Percentiles rank a stretch among this genome's conserved stretches.
Evolutionary conservation across 2,329 filamentous ascomycete genomes (phyloP).

Genomic region (Xylariaceae sp.): DNA sequence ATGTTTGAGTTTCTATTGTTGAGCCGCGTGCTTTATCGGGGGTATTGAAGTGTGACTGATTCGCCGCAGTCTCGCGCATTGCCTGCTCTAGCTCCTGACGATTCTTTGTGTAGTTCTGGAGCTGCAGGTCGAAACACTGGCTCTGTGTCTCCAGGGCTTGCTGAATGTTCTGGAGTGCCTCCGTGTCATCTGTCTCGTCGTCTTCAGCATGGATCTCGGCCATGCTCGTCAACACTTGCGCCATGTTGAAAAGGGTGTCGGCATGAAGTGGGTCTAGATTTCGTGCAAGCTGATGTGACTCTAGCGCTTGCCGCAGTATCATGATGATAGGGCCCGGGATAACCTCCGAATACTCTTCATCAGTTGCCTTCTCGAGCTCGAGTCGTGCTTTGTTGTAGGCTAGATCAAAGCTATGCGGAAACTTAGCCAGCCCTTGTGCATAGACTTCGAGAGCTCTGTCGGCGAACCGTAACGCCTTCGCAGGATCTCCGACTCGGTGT

Average conservation of each 20-base stretch:
- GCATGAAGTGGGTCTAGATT: conserved; percentile 58
- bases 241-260: conserved; percentile 68
- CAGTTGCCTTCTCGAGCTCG: conserved; percentile 66
- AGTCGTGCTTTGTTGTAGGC: conserved; percentile 74
- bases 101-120: conserved; percentile 28
- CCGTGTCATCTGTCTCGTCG: conserved; percentile 39
- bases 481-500: conserved; percentile 67
- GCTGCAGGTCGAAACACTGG: conserved; percentile 50
- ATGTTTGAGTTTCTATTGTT: conserved; percentile 24
- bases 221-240: conserved; percentile 63
- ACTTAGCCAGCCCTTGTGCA: conserved; percentile 56
- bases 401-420: conserved; percentile 62
- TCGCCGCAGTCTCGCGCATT: conserved; percentile 22
- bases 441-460: conserved; percentile 64
- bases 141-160: conserved; percentile 27
- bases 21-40: conserved; percentile 12
- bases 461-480: conserved; percentile 54
- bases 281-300: conserved; percentile 61
- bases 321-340: conserved; percentile 50
- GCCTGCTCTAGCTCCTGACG: conserved; percentile 28
- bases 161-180: conserved; percentile 36
- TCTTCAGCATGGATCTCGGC: conserved; percentile 56
- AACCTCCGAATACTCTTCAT: conserved; percentile 57
- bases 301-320: conserved; percentile 57
- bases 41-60: conserved; percentile 11